Conservation (phyloP, 192 early-diverging fungal genomes). For the Jimgerdemannia lactiflua region DNA sequence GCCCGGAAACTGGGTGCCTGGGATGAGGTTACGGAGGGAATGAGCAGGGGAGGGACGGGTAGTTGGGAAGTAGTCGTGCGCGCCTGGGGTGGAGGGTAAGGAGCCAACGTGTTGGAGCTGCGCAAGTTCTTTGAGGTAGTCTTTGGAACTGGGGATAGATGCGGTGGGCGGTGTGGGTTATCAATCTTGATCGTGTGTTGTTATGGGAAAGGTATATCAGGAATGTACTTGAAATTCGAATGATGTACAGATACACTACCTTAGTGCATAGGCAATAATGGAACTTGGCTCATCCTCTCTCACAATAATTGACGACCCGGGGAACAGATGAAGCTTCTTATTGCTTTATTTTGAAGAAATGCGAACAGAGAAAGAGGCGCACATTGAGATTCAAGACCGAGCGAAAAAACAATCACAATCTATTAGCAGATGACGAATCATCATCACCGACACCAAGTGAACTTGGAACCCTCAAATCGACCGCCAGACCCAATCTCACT, state of each 20-base stretch:
- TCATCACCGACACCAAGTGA: neutral
- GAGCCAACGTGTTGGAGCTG: neutral
- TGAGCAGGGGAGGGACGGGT: neutral
- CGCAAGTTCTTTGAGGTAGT: neutral
- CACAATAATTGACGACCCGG: slow-evolving; percentile 77
- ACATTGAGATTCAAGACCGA: neutral
- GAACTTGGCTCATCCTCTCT: slow-evolving; percentile 88
- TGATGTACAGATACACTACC: neutral
- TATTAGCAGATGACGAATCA: neutral
- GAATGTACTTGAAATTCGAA: neutral
- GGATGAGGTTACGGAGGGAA: neutral
- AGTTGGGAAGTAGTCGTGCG: neutral
- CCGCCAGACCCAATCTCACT: too few relatives aligned
- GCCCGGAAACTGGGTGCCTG: neutral
- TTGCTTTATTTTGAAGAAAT: slow-evolving; percentile 6
- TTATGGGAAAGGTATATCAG: neutral
- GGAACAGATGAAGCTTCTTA: slow-evolving; percentile 65
- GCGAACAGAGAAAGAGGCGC: neutral
- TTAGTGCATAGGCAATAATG: slow-evolving; percentile 84
- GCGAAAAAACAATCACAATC: neutral
- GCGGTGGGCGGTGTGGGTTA: neutral
- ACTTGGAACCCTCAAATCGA: too few relatives aligned
- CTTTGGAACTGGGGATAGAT: neutral
- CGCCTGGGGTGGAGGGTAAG: neutral
- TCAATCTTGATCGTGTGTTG: neutral